A percentile compares a stretch with the other conserved stretches of the same genome.
Conservation (phyloP, 2,329 filamentous ascomycete species). For the Basipetospora chlamydospora region DNA sequence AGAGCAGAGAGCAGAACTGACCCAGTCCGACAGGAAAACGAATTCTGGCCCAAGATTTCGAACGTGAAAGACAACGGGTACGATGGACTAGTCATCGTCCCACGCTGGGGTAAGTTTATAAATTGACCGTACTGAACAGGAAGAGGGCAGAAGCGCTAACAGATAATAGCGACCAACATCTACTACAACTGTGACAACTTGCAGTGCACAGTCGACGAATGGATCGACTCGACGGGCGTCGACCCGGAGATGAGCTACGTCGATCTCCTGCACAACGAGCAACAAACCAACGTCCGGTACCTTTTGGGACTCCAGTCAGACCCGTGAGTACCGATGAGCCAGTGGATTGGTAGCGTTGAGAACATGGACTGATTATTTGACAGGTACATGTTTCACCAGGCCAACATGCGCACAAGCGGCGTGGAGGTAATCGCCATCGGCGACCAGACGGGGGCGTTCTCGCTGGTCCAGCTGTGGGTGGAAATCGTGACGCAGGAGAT, state of each 20-base stretch:
- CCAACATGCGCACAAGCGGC: slow-evolving; percentile 39
- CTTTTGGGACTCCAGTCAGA: slow-evolving; percentile 41
- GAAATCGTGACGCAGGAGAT: slow-evolving; percentile 40
- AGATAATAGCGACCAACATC: slow-evolving; percentile 33
- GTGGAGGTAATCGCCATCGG: slow-evolving; percentile 32
- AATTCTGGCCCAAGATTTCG: slow-evolving; percentile 40
- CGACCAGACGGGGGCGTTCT: slow-evolving; percentile 27
- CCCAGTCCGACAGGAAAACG: slow-evolving; percentile 18
- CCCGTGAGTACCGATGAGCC: slow-evolving; percentile 16
- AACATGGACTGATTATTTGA: background rate
- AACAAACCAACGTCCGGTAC: slow-evolving; percentile 38
- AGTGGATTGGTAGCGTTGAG: background rate
- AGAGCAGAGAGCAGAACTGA: background rate
- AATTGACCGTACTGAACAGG: no score
- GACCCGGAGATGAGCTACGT: slow-evolving; percentile 35
- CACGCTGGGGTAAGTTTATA: slow-evolving; percentile 27
- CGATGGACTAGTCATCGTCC: slow-evolving; percentile 39
- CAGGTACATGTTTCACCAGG: slow-evolving; percentile 48
- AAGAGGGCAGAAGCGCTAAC: background rate
- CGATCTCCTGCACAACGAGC: slow-evolving; percentile 34
- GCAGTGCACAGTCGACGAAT: slow-evolving; percentile 42
- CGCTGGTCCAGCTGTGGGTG: slow-evolving; percentile 42
- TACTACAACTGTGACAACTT: slow-evolving; percentile 50
- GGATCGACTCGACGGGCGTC: slow-evolving; percentile 43
- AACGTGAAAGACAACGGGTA: slow-evolving; percentile 37